Conservation (phyloP, 129 eudicot genomes). For the Escallonia herrerae region DNA sequence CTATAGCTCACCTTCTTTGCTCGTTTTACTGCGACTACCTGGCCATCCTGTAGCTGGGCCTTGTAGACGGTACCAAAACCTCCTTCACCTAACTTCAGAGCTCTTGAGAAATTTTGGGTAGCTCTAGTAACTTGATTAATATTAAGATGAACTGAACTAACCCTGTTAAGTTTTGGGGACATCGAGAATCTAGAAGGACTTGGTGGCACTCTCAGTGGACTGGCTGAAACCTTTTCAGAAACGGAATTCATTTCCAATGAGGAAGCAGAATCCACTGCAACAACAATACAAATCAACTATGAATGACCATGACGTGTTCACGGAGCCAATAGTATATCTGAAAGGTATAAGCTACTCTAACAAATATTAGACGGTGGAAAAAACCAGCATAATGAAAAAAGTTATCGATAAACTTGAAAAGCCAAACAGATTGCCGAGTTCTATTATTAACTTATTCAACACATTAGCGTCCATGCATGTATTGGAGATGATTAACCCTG, state of each 20-base stretch:
- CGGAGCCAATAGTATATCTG: not conserved
- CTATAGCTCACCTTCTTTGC: slow-evolving; percentile 67
- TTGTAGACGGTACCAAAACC: slow-evolving; percentile 90
- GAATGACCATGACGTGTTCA: not conserved
- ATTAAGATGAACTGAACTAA: slow-evolving; percentile 75
- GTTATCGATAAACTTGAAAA: slow-evolving; percentile 2
- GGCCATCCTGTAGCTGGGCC: slow-evolving; percentile 75
- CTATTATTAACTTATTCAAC: too few relatives aligned
- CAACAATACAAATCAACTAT: slow-evolving; percentile 13
- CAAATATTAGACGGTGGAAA: not conserved
- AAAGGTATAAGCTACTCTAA: not conserved
- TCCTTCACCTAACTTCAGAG: slow-evolving; percentile 74
- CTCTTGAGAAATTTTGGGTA: slow-evolving; percentile 73
- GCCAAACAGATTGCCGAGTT: too few relatives aligned
- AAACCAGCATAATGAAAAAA: not conserved
- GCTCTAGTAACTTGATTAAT: slow-evolving; percentile 64
- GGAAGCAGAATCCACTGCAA: slow-evolving; percentile 51
- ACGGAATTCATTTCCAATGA: slow-evolving; percentile 56
- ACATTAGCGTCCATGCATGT: too few relatives aligned
- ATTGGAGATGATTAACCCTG: too few relatives aligned
- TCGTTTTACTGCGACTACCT: slow-evolving; percentile 75
- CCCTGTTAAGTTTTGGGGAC: slow-evolving; percentile 66
- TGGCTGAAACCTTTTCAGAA: slow-evolving; percentile 48
- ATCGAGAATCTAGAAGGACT: slow-evolving; percentile 83
- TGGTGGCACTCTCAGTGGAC: slow-evolving; percentile 76